Evolutionary conservation across 2,329 filamentous ascomycete species (phyloP).

Genomic region (Elsinoe ampelina): DNA sequence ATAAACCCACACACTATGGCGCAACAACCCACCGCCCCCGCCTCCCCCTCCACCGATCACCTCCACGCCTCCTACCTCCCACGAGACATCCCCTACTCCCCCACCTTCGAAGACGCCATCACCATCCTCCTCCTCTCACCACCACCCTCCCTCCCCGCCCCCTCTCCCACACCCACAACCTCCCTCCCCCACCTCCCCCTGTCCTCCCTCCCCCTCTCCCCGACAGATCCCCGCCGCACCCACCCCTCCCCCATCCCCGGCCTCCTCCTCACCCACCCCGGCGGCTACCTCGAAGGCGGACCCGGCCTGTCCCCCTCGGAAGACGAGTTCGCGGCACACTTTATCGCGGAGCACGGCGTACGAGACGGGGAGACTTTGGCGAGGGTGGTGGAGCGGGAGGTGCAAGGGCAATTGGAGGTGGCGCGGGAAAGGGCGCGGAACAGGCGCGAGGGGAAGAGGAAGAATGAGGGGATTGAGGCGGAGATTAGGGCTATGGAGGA

Average conservation of each 20-base stretch:
- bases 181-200: constrained; percentile 23
- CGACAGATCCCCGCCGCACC: constrained; percentile 35
- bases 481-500: constrained; percentile 35
- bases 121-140: constrained; percentile 33
- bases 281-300: constrained; percentile 41
- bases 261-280: constrained; percentile 36
- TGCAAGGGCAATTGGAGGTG: constrained; percentile 23
- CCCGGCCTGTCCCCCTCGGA: constrained; percentile 32
- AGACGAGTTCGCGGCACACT: constrained; percentile 32
- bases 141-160: constrained; percentile 21
- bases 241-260: constrained; percentile 36
- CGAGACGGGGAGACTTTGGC: constrained; percentile 29
- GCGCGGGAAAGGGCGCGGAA: constrained; percentile 26
- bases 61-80: constrained; percentile 34
- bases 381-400: constrained; percentile 25
- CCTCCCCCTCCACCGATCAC: background rate
- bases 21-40: background rate
- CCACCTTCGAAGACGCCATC: constrained; percentile 36
- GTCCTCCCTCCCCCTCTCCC: constrained; percentile 34
- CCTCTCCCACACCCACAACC: constrained; percentile 19
- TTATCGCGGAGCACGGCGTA: constrained; percentile 31
- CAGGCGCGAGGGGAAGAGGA: constrained; percentile 31
- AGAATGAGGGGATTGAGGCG: constrained; percentile 35
- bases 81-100: constrained; percentile 35
- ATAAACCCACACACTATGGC: constrained; percentile 1